Conservation (phyloP, 2,329 filamentous ascomycete species). For the Colletotrichum plurivorum region DNA sequence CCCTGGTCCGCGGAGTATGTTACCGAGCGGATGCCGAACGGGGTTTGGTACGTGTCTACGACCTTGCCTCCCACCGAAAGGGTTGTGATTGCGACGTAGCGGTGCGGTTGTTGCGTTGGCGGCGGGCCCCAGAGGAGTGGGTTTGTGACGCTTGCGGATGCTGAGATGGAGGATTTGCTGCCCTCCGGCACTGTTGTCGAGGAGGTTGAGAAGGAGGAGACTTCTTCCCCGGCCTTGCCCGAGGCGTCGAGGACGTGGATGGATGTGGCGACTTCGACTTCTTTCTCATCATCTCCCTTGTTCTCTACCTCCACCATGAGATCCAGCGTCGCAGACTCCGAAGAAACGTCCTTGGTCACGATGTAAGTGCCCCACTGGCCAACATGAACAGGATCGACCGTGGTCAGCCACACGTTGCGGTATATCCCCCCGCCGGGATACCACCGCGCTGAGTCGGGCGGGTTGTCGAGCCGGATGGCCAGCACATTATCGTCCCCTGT, state of each 20-base stretch:
- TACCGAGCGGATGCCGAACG: slow-evolving; percentile 64
- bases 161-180: slow-evolving; percentile 50
- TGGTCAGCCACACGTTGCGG: slow-evolving; percentile 68
- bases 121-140: slow-evolving; percentile 64
- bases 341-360: slow-evolving; percentile 60
- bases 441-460: slow-evolving; percentile 63
- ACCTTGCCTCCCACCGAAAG: slow-evolving; percentile 46
- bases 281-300: slow-evolving; percentile 46
- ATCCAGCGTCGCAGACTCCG: slow-evolving; percentile 59
- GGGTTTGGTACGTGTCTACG: slow-evolving; percentile 63
- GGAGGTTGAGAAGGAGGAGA: slow-evolving; percentile 51
- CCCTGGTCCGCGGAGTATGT: slow-evolving; percentile 57
- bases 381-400: slow-evolving; percentile 61
- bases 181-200: slow-evolving; percentile 49
- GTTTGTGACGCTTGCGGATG: slow-evolving; percentile 47
- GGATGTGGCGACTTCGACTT: slow-evolving; percentile 57
- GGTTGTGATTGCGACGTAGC: slow-evolving; percentile 62
- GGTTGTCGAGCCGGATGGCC: slow-evolving; percentile 67
- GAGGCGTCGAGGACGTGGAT: slow-evolving; percentile 56
- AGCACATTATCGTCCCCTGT: slow-evolving; percentile 56
- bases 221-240: slow-evolving; percentile 45
- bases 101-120: slow-evolving; percentile 60
- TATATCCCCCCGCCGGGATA: slow-evolving; percentile 69
- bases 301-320: slow-evolving; percentile 64
- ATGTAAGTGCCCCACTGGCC: slow-evolving; percentile 65